A percentile compares a stretch with the other conserved stretches of the same genome.
phyloP scores from a whole-genome alignment of 148 eudicot genomes.

The Silene conica region DNA sequence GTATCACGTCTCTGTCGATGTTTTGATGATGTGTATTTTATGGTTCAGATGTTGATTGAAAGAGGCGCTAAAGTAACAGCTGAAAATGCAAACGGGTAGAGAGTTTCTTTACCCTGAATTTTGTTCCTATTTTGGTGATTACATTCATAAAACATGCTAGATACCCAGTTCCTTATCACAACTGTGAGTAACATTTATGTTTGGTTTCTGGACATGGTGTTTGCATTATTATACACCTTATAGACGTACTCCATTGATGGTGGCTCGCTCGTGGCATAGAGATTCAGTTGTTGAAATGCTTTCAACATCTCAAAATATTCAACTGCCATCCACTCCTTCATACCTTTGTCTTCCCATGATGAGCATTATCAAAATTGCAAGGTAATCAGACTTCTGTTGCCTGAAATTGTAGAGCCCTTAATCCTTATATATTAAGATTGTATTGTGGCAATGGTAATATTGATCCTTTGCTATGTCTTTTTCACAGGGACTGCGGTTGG shows the following conservation, averaged over 20 bases:
- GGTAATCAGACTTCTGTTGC: slow-evolving; percentile 19
- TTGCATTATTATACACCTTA: slow-evolving; percentile 7
- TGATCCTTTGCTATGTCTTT: slow-evolving; percentile 12
- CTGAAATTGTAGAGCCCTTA: background rate
- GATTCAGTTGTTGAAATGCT: slow-evolving; percentile 34
- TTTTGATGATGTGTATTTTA: slow-evolving; percentile 2
- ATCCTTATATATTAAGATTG: background rate
- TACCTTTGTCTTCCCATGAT: slow-evolving; percentile 36
- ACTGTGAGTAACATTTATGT: background rate
- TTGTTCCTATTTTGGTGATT: background rate
- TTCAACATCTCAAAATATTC: slow-evolving; percentile 20
- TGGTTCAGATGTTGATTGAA: slow-evolving; percentile 62
- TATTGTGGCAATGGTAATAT: background rate
- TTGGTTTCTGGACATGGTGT: background rate
- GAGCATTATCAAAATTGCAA: slow-evolving; percentile 44
- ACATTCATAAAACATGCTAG: background rate
- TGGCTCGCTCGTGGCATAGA: slow-evolving; percentile 42
- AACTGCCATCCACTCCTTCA: slow-evolving; percentile 23
- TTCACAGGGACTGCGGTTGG: slow-evolving; percentile 80
- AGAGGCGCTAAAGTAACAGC: slow-evolving; percentile 62
- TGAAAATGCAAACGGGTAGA: slow-evolving; percentile 77
- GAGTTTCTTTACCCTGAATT: slow-evolving; percentile 4
- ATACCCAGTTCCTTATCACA: background rate
- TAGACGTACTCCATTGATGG: slow-evolving; percentile 43
- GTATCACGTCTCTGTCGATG: background rate